Evolutionary conservation across 306 rosid genomes (phyloP).

Genomic region (Erythrophleum fordii): DNA sequence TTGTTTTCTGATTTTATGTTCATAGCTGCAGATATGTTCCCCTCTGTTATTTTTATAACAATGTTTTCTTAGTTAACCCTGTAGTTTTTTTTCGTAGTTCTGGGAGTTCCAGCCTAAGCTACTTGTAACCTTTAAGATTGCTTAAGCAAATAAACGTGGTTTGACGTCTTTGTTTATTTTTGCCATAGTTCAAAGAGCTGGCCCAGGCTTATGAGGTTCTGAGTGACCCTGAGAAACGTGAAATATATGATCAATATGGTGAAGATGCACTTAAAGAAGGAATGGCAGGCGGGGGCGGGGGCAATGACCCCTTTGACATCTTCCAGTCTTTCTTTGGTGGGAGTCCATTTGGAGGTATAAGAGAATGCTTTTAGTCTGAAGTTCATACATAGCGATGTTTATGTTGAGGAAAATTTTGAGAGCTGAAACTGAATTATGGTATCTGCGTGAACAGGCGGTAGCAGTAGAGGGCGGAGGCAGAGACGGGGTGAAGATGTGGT

Average conservation of each 20-base stretch:
- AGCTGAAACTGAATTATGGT: not conserved
- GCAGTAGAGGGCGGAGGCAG: constrained; percentile 80
- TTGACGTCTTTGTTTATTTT: not conserved
- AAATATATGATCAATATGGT: constrained; percentile 83
- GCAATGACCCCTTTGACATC: constrained; percentile 83
- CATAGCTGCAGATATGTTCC: not conserved
- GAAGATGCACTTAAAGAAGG: constrained; percentile 96
- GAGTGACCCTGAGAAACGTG: constrained; percentile 90
- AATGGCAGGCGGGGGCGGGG: constrained; percentile 69
- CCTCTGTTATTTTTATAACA: not conserved
- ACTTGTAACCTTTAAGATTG: not conserved
- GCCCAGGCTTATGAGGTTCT: constrained; percentile 89
- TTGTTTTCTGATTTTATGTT: not conserved
- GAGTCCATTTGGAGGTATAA: constrained; percentile 56
- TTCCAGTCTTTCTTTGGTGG: constrained; percentile 81
- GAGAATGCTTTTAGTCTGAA: not conserved
- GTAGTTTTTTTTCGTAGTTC: not conserved
- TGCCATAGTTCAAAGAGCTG: constrained; percentile 75
- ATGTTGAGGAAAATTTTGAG: not conserved
- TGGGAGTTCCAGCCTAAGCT: not conserved
- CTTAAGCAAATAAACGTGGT: not conserved
- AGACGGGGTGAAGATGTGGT: constrained; percentile 82
- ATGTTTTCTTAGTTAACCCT: not conserved
- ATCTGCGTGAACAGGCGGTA: constrained; percentile 53
- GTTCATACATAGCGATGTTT: not conserved